phyloP scores from a whole-genome alignment of 441 rosid genomes.

The Mallotus japonicus region DNA sequence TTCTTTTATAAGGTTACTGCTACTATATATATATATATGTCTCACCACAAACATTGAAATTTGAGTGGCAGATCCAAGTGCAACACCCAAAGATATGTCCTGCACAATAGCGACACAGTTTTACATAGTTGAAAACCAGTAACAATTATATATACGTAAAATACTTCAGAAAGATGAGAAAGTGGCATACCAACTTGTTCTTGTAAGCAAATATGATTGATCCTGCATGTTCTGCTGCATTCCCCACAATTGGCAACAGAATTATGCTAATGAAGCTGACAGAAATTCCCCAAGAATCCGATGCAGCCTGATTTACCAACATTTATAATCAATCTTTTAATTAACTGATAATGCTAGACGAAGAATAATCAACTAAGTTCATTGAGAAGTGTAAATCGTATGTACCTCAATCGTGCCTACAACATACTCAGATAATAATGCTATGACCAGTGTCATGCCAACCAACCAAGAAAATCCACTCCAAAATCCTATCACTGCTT shows the following conservation, averaged over 20 bases:
- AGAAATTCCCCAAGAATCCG: conserved; percentile 90
- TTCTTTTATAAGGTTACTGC: not conserved
- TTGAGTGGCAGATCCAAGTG: conserved; percentile 88
- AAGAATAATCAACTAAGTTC: not conserved
- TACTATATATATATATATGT: not conserved
- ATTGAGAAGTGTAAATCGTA: not conserved
- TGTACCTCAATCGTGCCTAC: conserved; percentile 84
- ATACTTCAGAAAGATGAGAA: not conserved
- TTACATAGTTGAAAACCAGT: not conserved
- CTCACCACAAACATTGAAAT: conserved; percentile 81
- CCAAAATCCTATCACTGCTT: conserved; percentile 79
- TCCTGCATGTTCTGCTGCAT: conserved; percentile 97
- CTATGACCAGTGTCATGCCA: conserved; percentile 73
- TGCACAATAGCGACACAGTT: conserved; percentile 23
- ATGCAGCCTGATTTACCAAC: conserved; percentile 53
- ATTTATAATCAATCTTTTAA: not conserved
- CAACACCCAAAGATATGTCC: conserved; percentile 86
- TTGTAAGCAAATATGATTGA: conserved; percentile 88
- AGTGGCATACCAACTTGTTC: conserved; percentile 76
- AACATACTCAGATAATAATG: conserved; percentile 71
- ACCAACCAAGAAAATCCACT: conserved; percentile 71
- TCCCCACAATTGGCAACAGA: conserved; percentile 82
- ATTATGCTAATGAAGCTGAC: conserved; percentile 82
- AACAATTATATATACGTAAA: not conserved
- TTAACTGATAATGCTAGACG: not conserved